phyloP scores from a whole-genome alignment of 2,329 filamentous ascomycete species.

The Colletotrichum sp. region DNA sequence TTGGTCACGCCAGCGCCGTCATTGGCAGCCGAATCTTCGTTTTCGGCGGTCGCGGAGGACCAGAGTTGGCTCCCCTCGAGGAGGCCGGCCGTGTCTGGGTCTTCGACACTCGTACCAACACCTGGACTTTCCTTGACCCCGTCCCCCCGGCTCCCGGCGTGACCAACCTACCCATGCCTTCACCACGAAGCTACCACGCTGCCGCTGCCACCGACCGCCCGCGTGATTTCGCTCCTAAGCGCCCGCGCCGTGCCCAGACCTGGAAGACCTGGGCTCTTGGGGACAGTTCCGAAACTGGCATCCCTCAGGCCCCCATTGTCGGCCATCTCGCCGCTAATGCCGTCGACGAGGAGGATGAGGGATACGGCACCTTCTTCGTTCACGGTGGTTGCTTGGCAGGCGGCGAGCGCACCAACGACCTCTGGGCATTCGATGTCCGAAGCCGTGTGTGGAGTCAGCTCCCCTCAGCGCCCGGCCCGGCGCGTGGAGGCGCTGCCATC shows the following conservation, averaged over 20 bases:
- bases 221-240: conserved; percentile 47
- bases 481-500: conserved; percentile 72
- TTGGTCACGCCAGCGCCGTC: conserved; percentile 74
- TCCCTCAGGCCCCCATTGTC: conserved; percentile 63
- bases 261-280: conserved; percentile 64
- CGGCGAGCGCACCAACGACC: conserved; percentile 66
- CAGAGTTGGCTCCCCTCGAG: conserved; percentile 72
- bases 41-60: conserved; percentile 79
- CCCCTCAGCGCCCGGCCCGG: conserved; percentile 68
- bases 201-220: conserved; percentile 63
- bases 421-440: conserved; percentile 79
- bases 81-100: conserved; percentile 79
- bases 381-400: conserved; percentile 76
- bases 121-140: conserved; percentile 72
- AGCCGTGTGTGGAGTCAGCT: conserved; percentile 71
- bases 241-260: conserved; percentile 41
- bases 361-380: conserved; percentile 73
- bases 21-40: conserved; percentile 77
- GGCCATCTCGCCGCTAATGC: conserved; percentile 63
- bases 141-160: conserved; percentile 46
- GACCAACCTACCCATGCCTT: conserved; percentile 52
- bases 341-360: conserved; percentile 64
- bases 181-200: conserved; percentile 74
- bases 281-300: conserved; percentile 58
- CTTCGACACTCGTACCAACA: conserved; percentile 68